Evolutionary conservation across 768 basidiomycete genomes (phyloP), one percentile per base, ranked within the genome.

Genomic region (Goffeauzyma gilvescens): DNA sequence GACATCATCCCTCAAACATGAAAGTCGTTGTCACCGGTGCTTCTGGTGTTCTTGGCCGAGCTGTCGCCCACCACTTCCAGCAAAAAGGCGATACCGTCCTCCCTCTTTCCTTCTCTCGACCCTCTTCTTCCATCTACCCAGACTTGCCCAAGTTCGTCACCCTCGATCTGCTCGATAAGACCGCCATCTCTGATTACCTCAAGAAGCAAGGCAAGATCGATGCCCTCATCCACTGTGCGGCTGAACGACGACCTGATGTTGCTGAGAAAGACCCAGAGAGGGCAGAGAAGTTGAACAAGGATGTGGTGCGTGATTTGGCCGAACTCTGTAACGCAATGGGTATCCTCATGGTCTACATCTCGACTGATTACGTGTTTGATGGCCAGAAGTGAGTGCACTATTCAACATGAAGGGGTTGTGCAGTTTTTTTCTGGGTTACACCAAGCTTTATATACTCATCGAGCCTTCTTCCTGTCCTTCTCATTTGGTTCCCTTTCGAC

Each of bases 281-380:
- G 14, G 47, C 47, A 12, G 30, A 43, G 7, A 36, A 17, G 38
- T 20, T 49, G 23, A 49, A 49, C 28, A 38, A 31, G 26, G 42
- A 32, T n/a, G 36, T 31, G 37, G 42, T 43, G 4, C n/a, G 25
- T 21, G 69, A 72, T 45, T 72, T 98, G 10, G 79, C 85, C 5
- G 52, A 67, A 13, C 69, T 90, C 7, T 70, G 81, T 6, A 72
- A 69, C 51, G 59, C 69, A 2, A 64, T 78, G 22, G 67, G 68
- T 25, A 84, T 76, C 59, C 76, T 68, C 18, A 66, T 98, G 32
- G 71, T 98, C 33, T 89, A 87, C 65, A 86, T 98, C 51, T 90
- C 86, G 5, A 95, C 87, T 79, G 87, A 98, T 64, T 95, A 95
- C 65, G 86, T 98, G 13, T 96, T 96, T 57, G 84, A 89, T 50